Percentiles rank a stretch among this genome's conserved stretches.
phyloP scores from a whole-genome alignment of 2,329 filamentous ascomycete genomes.

The Cercospora zeae-maydis region DNA sequence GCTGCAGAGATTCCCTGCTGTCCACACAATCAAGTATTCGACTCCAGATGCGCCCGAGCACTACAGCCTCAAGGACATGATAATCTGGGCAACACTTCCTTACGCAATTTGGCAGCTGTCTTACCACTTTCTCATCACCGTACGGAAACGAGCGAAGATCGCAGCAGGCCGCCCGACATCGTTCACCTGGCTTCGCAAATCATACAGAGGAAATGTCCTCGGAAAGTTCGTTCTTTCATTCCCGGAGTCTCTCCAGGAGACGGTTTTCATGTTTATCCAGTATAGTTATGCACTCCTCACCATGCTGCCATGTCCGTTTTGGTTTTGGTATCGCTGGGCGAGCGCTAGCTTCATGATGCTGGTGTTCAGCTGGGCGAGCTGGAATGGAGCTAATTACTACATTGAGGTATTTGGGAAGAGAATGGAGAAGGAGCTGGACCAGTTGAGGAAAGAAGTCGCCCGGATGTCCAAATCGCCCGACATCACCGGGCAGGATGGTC shows the following conservation, averaged over 20 bases:
- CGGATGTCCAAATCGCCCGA: slow-evolving; percentile 34
- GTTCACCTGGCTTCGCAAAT: slow-evolving; percentile 93
- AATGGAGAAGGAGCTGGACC: slow-evolving; percentile 93
- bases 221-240: slow-evolving; percentile 79
- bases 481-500: slow-evolving; percentile 24
- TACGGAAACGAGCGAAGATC: slow-evolving; percentile 92
- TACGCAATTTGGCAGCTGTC: slow-evolving; percentile 89
- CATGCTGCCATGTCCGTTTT: slow-evolving; percentile 90
- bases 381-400: slow-evolving; percentile 96
- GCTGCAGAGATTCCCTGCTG: slow-evolving; percentile 71
- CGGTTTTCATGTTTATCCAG: slow-evolving; percentile 94
- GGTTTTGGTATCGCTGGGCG: slow-evolving; percentile 85
- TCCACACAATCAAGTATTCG: slow-evolving; percentile 73
- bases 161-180: slow-evolving; percentile 91
- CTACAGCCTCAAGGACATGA: slow-evolving; percentile 75
- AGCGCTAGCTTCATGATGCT: slow-evolving; percentile 71
- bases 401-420: slow-evolving; percentile 96
- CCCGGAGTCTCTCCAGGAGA: slow-evolving; percentile 72
- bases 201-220: slow-evolving; percentile 85
- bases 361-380: slow-evolving; percentile 92
- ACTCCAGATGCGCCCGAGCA: slow-evolving; percentile 69
- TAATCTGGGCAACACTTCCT: slow-evolving; percentile 88
- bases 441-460: slow-evolving; percentile 75
- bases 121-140: slow-evolving; percentile 94
- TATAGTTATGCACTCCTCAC: slow-evolving; percentile 86